Evolutionary conservation across 495 filamentous ascomycete species (phyloP).

Genomic region (Talaromyces thailandensis): DNA sequence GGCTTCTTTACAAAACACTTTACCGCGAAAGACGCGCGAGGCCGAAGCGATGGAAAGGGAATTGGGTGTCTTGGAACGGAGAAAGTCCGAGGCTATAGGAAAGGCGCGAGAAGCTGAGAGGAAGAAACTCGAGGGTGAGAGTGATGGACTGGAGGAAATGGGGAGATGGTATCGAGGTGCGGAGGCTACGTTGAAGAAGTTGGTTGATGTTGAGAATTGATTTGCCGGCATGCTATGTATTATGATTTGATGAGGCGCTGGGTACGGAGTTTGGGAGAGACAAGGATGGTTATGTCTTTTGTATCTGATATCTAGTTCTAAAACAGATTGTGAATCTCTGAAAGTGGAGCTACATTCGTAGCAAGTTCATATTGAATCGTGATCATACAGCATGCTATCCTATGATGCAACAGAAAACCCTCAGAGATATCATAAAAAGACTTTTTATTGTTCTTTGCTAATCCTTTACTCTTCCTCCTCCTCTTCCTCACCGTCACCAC

Average conservation of each 20-base stretch:
- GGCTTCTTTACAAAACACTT: constrained; percentile 49
- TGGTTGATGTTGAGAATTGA: constrained; percentile 47
- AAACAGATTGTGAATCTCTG: neutral
- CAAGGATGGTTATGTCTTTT: constrained; percentile 6
- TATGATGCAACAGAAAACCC: constrained; percentile 29
- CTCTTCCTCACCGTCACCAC: constrained; percentile 74
- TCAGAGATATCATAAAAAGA: constrained; percentile 8
- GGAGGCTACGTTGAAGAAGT: constrained; percentile 55
- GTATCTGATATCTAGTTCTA: neutral
- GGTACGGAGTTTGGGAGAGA: constrained; percentile 13
- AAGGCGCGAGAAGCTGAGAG: constrained; percentile 73
- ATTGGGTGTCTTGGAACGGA: constrained; percentile 58
- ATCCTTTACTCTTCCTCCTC: constrained; percentile 80
- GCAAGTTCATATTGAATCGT: constrained; percentile 24
- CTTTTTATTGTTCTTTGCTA: constrained; percentile 30
- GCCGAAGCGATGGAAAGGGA: constrained; percentile 65
- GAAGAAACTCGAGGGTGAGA: constrained; percentile 64
- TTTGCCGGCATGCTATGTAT: neutral
- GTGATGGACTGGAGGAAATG: constrained; percentile 73
- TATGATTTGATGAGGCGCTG: constrained; percentile 14
- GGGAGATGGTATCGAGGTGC: constrained; percentile 74
- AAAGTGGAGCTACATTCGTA: constrained; percentile 8
- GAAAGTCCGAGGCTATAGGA: constrained; percentile 54
- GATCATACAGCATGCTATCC: constrained; percentile 38
- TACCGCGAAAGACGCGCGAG: constrained; percentile 67